These are phyloP conservation scores for Suillus ampliporus DNA, from an alignment of 768 basidiomycete species.

Conservation along the genomic window DNA sequence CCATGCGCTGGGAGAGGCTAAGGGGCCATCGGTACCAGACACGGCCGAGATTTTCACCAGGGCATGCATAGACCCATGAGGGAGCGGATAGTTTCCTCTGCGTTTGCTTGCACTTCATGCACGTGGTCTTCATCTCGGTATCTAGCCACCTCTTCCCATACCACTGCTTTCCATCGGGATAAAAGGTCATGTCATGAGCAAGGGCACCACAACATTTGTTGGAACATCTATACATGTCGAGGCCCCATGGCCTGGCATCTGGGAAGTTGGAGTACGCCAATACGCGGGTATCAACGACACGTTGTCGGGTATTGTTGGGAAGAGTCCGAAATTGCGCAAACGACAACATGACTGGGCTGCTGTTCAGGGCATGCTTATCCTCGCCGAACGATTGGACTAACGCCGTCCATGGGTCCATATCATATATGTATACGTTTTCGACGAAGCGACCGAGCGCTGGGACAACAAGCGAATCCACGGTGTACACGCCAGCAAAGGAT, in stretches of 20 bases:
- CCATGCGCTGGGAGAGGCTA: neutral
- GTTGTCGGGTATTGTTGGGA: too few relatives aligned
- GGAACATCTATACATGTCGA: neutral
- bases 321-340: neutral
- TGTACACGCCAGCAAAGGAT: neutral
- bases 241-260: conserved; percentile 1
- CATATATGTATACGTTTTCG: neutral
- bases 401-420: neutral
- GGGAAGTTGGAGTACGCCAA: conserved; percentile 1
- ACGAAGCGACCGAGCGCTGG: neutral
- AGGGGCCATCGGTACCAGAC: neutral
- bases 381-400: neutral
- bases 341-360: neutral
- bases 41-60: neutral
- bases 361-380: neutral
- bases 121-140: neutral
- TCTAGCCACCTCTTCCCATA: neutral
- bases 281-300: neutral
- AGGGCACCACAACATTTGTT: neutral
- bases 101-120: neutral
- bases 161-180: neutral
- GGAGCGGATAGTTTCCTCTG: neutral
- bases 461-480: neutral
- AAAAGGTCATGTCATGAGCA: neutral
- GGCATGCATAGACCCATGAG: neutral